These are phyloP conservation scores for Sclerotinia glacialis DNA, from an alignment of 2,329 filamentous ascomycete genomes.

Conservation along the genomic window DNA sequence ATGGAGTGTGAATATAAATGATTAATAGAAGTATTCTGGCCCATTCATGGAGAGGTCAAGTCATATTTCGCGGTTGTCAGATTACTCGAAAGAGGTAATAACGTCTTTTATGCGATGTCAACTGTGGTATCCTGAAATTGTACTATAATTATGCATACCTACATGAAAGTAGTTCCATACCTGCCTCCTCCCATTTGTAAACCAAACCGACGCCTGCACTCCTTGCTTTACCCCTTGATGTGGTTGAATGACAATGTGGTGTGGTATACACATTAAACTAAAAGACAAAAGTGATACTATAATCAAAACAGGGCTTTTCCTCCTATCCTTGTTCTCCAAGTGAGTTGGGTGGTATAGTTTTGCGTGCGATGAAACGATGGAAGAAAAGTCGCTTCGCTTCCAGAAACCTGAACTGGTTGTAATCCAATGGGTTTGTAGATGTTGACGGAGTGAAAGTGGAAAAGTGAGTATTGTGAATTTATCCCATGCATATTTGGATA, in stretches of 20 bases:
- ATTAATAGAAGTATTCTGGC: background rate
- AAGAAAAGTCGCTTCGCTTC: conserved; percentile 6
- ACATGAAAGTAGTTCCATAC: conserved; percentile 12
- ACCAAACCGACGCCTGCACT: conserved; percentile 12
- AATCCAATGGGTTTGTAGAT: conserved; percentile 8
- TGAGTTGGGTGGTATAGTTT: background rate
- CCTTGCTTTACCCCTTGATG: conserved; percentile 10
- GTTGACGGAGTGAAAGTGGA: conserved; percentile 3
- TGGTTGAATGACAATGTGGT: conserved; percentile 10
- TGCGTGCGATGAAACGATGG: background rate
- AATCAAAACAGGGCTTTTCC: conserved; percentile 11
- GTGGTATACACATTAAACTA: conserved; percentile 3
- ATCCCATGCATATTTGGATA: conserved; percentile 41
- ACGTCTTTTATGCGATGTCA: background rate
- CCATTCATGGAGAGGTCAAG: background rate
- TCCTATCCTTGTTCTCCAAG: conserved; percentile 4
- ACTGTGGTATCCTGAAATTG: conserved; percentile 13
- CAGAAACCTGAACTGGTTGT: background rate
- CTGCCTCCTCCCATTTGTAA: background rate
- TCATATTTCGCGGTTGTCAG: background rate
- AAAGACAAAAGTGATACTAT: conserved; percentile 5
- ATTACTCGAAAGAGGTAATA: background rate
- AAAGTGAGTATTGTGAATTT: background rate
- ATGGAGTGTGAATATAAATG: conserved; percentile 10
- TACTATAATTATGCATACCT: conserved; percentile 16